Conservation (phyloP, 1,284 basidiomycete species). For the Wallemia mellicola region DNA sequence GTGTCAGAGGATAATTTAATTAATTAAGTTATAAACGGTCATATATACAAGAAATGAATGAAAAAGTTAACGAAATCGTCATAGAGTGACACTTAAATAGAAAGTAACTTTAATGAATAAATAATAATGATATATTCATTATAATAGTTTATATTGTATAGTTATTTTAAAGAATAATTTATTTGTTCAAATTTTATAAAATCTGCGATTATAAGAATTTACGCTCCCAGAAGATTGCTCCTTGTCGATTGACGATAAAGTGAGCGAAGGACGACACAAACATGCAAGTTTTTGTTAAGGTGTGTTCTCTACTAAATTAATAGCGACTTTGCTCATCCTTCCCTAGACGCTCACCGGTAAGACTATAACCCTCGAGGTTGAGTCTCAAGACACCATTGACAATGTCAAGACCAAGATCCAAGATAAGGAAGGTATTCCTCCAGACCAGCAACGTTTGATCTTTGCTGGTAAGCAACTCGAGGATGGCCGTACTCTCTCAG, state of each 20-base stretch:
- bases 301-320: slow-evolving; percentile 22
- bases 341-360: slow-evolving; percentile 69
- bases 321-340: background rate
- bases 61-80: too few species aligned
- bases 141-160: too few species aligned
- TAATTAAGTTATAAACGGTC: too few species aligned
- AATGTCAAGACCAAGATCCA: slow-evolving; percentile 93
- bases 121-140: too few species aligned
- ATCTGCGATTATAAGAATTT: background rate
- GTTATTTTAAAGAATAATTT: too few species aligned
- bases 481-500: slow-evolving; percentile 14
- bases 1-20: too few species aligned
- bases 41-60: too few species aligned
- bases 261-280: slow-evolving; percentile 9
- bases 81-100: too few species aligned
- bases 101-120: too few species aligned
- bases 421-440: slow-evolving; percentile 52
- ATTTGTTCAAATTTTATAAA: background rate
- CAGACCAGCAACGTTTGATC: slow-evolving; percentile 90
- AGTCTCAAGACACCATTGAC: slow-evolving; percentile 74
- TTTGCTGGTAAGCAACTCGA: slow-evolving; percentile 87
- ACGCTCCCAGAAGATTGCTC: background rate
- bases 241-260: slow-evolving; percentile 1
- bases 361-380: slow-evolving; percentile 81
- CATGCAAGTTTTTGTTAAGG: slow-evolving; percentile 86